phyloP scores from a whole-genome alignment of 2,329 filamentous ascomycete species.

The Lachnellula arida region DNA sequence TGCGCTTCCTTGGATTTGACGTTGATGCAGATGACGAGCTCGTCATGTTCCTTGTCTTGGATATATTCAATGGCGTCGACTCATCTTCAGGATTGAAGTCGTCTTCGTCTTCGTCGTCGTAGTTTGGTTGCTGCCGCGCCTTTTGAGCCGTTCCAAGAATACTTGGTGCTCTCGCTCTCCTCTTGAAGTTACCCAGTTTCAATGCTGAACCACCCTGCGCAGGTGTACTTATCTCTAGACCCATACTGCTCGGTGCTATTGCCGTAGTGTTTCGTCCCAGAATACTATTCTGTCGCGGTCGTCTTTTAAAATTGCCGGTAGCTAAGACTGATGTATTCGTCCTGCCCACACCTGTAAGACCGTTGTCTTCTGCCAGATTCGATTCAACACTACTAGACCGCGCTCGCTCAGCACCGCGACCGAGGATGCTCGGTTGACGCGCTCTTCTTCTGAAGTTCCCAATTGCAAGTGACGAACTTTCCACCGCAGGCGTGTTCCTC shows the following conservation, averaged over 20 bases:
- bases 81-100: slow-evolving; percentile 61
- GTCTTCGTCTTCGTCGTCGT: slow-evolving; percentile 40
- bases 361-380: slow-evolving; percentile 25
- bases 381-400: slow-evolving; percentile 32
- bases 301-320: slow-evolving; percentile 32
- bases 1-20: slow-evolving; percentile 48
- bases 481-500: slow-evolving; percentile 19
- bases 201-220: slow-evolving; percentile 34
- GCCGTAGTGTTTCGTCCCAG: slow-evolving; percentile 25
- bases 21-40: slow-evolving; percentile 32
- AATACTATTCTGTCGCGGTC: slow-evolving; percentile 32
- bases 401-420: slow-evolving; percentile 16
- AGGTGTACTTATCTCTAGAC: slow-evolving; percentile 24
- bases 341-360: slow-evolving; percentile 25
- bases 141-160: slow-evolving; percentile 45
- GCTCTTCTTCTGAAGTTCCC: slow-evolving; percentile 53
- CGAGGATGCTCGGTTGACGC: slow-evolving; percentile 41
- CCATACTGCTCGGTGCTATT: slow-evolving; percentile 24
- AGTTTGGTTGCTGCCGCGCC: slow-evolving; percentile 35
- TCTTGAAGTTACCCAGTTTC: slow-evolving; percentile 54
- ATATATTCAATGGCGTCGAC: slow-evolving; percentile 58
- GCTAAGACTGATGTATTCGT: slow-evolving; percentile 23
- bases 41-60: slow-evolving; percentile 35
- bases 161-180: slow-evolving; percentile 55
- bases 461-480: slow-evolving; percentile 40